Percentiles rank a stretch among this genome's conserved stretches.
phyloP scores from a whole-genome alignment of 345 rosid genomes.

The Salix caprea region DNA sequence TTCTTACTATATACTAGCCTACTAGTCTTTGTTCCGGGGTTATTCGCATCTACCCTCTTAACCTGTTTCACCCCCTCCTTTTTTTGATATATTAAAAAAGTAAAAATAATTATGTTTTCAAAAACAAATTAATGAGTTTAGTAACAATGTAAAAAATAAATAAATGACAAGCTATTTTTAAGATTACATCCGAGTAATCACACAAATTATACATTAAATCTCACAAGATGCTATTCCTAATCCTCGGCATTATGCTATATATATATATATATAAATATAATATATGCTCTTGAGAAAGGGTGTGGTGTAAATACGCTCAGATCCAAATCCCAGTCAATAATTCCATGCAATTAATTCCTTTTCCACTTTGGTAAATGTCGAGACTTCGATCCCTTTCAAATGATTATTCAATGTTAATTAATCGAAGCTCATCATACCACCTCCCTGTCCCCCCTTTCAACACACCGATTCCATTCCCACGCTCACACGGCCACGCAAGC shows the following conservation, averaged over 20 bases:
- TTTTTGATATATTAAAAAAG: neutral
- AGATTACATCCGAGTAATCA: no score
- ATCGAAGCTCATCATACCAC: constrained; percentile 13
- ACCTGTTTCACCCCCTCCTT: neutral
- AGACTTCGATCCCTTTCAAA: neutral
- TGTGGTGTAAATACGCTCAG: constrained; percentile 12
- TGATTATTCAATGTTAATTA: neutral
- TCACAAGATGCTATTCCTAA: no score
- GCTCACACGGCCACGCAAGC: neutral
- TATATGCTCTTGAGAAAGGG: neutral
- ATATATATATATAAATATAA: no score
- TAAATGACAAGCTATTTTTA: no score
- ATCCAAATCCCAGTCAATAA: constrained; percentile 32
- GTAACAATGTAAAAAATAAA: no score
- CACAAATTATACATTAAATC: no score
- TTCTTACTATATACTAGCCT: neutral
- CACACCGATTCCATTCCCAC: neutral
- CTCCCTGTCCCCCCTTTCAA: constrained; percentile 12
- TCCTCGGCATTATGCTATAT: no score
- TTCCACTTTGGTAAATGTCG: constrained; percentile 1
- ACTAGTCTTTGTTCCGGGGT: constrained; percentile 9
- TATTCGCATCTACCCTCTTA: constrained; percentile 25
- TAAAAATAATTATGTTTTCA: no score
- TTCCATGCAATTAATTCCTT: constrained; percentile 20
- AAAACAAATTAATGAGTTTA: no score